Conservation (phyloP, 371 early-diverging fungal genomes). For the Apophysomyces elegans region DNA sequence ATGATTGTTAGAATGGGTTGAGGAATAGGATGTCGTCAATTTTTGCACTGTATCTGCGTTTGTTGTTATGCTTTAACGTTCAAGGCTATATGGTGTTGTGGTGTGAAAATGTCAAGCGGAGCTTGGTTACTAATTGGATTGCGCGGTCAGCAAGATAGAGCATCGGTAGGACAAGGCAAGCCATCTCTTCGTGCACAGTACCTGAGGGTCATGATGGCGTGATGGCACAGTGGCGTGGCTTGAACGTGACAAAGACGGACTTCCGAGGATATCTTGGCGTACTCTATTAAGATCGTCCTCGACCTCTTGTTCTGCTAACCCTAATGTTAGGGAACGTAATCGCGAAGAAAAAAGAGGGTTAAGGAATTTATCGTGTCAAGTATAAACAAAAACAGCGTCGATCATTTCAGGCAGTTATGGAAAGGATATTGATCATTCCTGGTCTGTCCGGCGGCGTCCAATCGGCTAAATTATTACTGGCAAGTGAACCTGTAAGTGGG, state of each 20-base stretch:
- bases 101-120: not conserved
- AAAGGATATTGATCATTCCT: constrained; percentile 38
- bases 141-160: not conserved
- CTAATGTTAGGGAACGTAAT: not conserved
- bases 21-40: not conserved
- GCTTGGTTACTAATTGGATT: not conserved
- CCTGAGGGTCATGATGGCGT: constrained; percentile 11
- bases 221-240: constrained; percentile 10
- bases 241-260: constrained; percentile 10
- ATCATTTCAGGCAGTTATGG: not conserved
- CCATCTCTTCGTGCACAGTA: not conserved
- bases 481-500: constrained; percentile 30
- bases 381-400: too few species aligned
- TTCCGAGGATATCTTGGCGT: constrained; percentile 3
- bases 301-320: not conserved
- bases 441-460: constrained; percentile 37
- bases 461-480: constrained; percentile 37
- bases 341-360: not conserved
- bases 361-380: too few species aligned
- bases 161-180: not conserved
- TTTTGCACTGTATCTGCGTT: not conserved
- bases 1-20: too few species aligned
- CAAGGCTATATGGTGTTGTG: not conserved
- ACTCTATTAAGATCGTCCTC: constrained; percentile 1
- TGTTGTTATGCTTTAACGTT: not conserved